Evolutionary conservation across 768 basidiomycete species (phyloP), one percentile per base, ranked within the genome.

Genomic region (Gymnopilus dilepis): DNA sequence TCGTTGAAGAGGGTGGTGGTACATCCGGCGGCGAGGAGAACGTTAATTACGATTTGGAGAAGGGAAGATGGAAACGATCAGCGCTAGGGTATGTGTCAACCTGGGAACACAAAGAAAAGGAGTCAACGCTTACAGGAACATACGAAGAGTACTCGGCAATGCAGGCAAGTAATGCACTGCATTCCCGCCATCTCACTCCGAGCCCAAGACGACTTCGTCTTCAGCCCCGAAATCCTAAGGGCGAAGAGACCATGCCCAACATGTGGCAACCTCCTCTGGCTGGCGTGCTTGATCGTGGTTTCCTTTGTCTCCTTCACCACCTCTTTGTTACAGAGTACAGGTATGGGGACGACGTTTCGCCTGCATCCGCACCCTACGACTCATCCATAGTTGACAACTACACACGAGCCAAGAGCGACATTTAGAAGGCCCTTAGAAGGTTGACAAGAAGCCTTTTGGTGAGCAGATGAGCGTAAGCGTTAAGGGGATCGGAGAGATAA

Each of bases 101-200:
- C 26, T 7, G 52, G 8, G 31, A 33, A 30, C 28, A 41, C 51
- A 38, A 19, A n/a, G 55, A 54, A 38, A 63, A 62, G 57, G 47
- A 58, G 30, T 26, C 68, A 64, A 34, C 19, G 84, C 84, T 75
- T 73, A 88, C 88, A 82, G 78, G 67, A 88, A 87, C 59, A 82
- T 67, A 60, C 80, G 75, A 4, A 87, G 85, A 4, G 82, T 74
- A 66, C 86, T 77, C 59, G 92, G 78, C 53, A 92, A 74, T 7
- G 86, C 86, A n/a, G 86, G 91, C 0, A 94, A 77, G 62, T 81
- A 77, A 73, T 97, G 95, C 0, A 96, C 85, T 0, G 89, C 87
- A 70, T 94, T 91, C 2, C 87, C 87, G 68, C 97, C 96, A 67
- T 98, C 95, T 96, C 96, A 99, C 72, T 97, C 95, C 95, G 95